Percentiles rank a stretch among this genome's conserved stretches.
These are phyloP conservation scores for Penicillium occitanis DNA, from an alignment of 2,329 filamentous ascomycete genomes.

Conservation along the genomic window DNA sequence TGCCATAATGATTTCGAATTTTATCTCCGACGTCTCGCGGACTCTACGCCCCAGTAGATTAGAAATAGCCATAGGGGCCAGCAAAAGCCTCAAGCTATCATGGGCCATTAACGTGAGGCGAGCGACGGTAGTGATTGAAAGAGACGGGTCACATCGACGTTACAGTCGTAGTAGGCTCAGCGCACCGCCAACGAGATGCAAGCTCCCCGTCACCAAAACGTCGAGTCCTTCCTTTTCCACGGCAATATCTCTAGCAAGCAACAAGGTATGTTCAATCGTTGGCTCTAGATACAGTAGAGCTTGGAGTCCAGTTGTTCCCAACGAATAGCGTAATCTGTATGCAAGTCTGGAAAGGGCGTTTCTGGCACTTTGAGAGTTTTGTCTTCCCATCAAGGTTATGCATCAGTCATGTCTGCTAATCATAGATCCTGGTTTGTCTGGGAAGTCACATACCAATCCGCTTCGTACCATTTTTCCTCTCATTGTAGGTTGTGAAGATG, in stretches of 20 bases:
- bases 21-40: neutral
- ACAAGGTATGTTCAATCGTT: slow-evolving; percentile 31
- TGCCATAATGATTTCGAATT: neutral
- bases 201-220: slow-evolving; percentile 29
- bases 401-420: neutral
- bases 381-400: slow-evolving; percentile 23
- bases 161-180: slow-evolving; percentile 26
- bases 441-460: slow-evolving; percentile 26
- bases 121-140: neutral
- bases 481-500: slow-evolving; percentile 34
- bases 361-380: slow-evolving; percentile 24
- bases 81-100: neutral
- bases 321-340: slow-evolving; percentile 26
- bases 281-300: slow-evolving; percentile 25
- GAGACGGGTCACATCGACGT: neutral
- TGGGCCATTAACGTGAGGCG: neutral
- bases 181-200: slow-evolving; percentile 30
- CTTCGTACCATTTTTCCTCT: slow-evolving; percentile 26
- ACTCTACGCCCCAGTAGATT: neutral
- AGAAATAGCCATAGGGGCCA: neutral
- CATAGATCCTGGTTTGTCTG: neutral
- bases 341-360: slow-evolving; percentile 26
- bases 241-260: slow-evolving; percentile 25
- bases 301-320: slow-evolving; percentile 28
- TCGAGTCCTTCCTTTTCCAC: slow-evolving; percentile 24